phyloP scores from a whole-genome alignment of 306 rosid species.

The Glycine tomentella region DNA sequence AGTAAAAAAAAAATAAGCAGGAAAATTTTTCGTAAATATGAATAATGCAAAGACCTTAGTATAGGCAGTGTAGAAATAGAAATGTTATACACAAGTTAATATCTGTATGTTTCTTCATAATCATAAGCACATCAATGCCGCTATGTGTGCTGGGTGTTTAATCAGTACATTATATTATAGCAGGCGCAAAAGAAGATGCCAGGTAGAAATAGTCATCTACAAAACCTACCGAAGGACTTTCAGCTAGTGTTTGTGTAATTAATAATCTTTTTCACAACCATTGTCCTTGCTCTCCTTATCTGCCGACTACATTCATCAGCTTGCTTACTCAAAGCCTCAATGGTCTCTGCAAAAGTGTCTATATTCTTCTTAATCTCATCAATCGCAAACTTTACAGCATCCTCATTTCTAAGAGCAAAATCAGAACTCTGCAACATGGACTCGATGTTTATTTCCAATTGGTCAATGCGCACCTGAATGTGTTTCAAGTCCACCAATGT shows the following conservation, averaged over 20 bases:
- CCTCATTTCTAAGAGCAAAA: constrained; percentile 79
- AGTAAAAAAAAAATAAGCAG: constrained; percentile 7
- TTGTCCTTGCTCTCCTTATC: constrained; percentile 73
- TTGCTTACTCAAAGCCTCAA: constrained; percentile 68
- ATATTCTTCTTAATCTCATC: constrained; percentile 87
- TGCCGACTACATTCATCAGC: constrained; percentile 70
- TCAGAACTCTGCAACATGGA: constrained; percentile 62
- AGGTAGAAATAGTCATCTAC: constrained; percentile 34
- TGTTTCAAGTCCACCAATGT: constrained; percentile 68
- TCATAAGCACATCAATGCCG: neutral
- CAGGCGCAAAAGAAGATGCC: constrained; percentile 9
- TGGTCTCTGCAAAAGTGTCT: constrained; percentile 58
- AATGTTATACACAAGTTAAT: constrained; percentile 45
- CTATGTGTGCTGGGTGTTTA: constrained; percentile 27
- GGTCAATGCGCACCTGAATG: constrained; percentile 60
- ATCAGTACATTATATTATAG: constrained; percentile 26
- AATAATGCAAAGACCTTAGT: constrained; percentile 1
- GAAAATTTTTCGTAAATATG: constrained; percentile 4
- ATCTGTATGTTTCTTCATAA: constrained; percentile 30
- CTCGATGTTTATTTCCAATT: constrained; percentile 60
- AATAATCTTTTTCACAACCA: constrained; percentile 68
- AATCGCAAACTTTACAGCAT: constrained; percentile 69
- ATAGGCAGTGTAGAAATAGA: neutral
- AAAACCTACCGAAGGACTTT: constrained; percentile 45
- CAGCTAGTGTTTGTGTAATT: constrained; percentile 42